phyloP scores from a whole-genome alignment of 78 protist species.

The Creolimax fragrantissima region DNA sequence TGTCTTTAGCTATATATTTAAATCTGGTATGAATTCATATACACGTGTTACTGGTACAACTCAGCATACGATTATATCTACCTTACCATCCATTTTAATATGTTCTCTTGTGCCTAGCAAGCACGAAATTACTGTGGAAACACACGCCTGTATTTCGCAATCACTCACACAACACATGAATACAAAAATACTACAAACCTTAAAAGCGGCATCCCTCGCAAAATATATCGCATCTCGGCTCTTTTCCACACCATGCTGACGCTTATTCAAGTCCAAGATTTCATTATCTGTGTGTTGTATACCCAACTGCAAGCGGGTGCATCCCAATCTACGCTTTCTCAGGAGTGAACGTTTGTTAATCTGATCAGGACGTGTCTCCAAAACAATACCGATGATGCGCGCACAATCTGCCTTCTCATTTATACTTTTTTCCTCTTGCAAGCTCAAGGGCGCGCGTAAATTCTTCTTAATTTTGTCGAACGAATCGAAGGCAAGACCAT shows the following conservation, averaged over 20 bases:
- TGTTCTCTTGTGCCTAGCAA: no score
- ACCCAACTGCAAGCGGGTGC: conserved; percentile 12
- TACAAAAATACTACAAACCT: no score
- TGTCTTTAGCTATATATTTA: no score
- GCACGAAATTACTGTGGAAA: no score
- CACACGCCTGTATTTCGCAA: no score
- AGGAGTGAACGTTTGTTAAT: not conserved
- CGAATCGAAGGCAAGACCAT: not conserved
- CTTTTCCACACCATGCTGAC: conserved; percentile 2
- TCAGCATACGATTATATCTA: no score
- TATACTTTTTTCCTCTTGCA: not conserved
- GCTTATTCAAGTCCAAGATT: not conserved
- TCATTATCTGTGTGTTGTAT: conserved; percentile 20
- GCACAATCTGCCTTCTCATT: conserved; percentile 16
- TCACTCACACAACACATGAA: no score
- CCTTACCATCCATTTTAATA: no score
- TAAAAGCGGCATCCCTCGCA: conserved; percentile 13
- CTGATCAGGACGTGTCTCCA: conserved; percentile 9
- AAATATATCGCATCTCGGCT: not conserved
- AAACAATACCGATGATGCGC: conserved; percentile 14
- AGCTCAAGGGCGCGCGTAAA: not conserved
- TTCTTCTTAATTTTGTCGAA: not conserved
- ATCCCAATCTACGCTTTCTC: not conserved
- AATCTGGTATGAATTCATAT: no score
- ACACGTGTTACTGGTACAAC: no score